These are phyloP conservation scores for Plenodomus lindquistii DNA, from an alignment of 2,329 filamentous ascomycete genomes.

Conservation along the genomic window DNA sequence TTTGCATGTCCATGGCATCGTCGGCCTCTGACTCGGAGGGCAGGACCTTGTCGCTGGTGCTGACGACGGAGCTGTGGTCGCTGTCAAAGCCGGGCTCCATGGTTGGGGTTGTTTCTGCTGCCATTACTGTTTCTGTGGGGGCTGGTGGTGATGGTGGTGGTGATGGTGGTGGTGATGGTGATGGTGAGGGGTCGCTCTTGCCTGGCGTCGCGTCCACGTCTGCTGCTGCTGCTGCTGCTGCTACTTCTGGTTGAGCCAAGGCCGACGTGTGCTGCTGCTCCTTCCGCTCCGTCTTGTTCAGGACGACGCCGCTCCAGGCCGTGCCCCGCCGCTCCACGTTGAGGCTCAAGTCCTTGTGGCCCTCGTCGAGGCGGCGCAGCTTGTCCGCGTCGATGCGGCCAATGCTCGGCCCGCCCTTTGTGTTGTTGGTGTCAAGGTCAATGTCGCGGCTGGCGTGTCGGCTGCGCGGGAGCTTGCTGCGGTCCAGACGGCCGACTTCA, in stretches of 20 bases:
- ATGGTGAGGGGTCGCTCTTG: conserved; percentile 38
- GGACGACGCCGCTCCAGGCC: conserved; percentile 64
- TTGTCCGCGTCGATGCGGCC: conserved; percentile 73
- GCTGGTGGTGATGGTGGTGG: no score
- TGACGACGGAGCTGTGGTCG: conserved; percentile 53
- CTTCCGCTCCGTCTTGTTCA: neutral
- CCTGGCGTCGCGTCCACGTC: conserved; percentile 25
- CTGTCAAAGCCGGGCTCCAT: conserved; percentile 50
- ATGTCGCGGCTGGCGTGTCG: neutral
- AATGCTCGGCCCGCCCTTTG: conserved; percentile 41
- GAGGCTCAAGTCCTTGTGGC: conserved; percentile 55
- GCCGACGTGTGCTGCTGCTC: no score
- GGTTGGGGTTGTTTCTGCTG: no score
- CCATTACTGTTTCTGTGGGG: conserved; percentile 5
- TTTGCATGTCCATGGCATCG: conserved; percentile 70
- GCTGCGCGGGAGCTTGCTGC: neutral
- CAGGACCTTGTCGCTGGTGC: conserved; percentile 59
- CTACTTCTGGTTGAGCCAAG: no score
- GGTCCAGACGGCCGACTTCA: neutral
- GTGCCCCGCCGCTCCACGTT: conserved; percentile 65
- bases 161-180: neutral
- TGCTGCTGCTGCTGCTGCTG: no score
- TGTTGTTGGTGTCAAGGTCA: neutral
- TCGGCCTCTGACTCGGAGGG: conserved; percentile 55
- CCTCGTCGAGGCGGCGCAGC: conserved; percentile 69